Evolutionary conservation across 129 eudicot genomes (phyloP), one percentile per base, ranked within the genome.

Genomic region (Flaveria trinervia): DNA sequence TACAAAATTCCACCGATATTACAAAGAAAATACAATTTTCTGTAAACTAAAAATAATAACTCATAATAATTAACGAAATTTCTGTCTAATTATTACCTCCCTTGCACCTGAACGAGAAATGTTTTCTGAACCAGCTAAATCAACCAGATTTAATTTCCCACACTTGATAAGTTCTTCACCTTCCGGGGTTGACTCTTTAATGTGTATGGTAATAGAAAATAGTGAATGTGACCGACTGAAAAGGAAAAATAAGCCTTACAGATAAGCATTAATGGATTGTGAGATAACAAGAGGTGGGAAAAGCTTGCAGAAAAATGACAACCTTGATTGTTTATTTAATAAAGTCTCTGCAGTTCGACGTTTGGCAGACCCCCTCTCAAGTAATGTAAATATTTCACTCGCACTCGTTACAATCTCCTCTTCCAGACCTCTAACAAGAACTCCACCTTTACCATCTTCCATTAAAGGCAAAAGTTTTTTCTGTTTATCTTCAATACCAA

Each of bases 361-460:
- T 72, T 95, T 95, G 7, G 97, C 92, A 75, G 99, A 95, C 30
- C 99, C 99, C 75, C 99, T 86, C 70, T 95, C 99, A 75, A 95
- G 96, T 75, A 95, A 83, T 11, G 97, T 92, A 72, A 95, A 95
- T 46, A 95, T 95, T 83, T 95, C 99, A 76, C 80, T 89, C 11
- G 96, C 90, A 86, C 92, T 91, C 25, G 97, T 86, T 57, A 95
- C 99, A 72, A 95, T 95, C 82, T 95, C 99, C 88, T 95, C 99
- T 66, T 95, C 99, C 44, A 95, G 80, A 46, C 99, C 99, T 88
- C 97, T 88, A 17, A 95, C 99, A 70, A 95, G 94, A 59, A 95
- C 99, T 28, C 99, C 99, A 14, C 99, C 99, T 82, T 95, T 95
- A 41, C 99, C 99, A 84, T 95, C 99, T 85, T 95, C 99, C 99